phyloP scores from a whole-genome alignment of 2,329 filamentous ascomycete genomes.

The Fusarium lyarnte region DNA sequence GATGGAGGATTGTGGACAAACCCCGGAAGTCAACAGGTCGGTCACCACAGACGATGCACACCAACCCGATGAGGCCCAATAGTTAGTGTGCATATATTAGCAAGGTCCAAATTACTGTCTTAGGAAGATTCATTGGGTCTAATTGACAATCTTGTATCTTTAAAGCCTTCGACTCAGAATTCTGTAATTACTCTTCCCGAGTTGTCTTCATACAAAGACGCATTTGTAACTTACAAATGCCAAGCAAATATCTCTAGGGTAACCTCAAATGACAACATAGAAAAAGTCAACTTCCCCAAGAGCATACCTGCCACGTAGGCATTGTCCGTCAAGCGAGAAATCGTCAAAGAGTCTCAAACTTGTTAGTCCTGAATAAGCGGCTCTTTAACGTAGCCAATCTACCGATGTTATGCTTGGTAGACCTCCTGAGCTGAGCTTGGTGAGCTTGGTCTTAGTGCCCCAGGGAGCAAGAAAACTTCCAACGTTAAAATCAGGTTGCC shows the following conservation, averaged over 20 bases:
- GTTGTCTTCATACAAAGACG: too few relatives aligned
- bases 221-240: background rate
- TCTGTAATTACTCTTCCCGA: too few relatives aligned
- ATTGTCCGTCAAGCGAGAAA: background rate
- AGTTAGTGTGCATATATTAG: background rate
- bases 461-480: background rate
- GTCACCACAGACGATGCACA: background rate
- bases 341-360: background rate
- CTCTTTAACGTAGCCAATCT: background rate
- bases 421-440: background rate
- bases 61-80: too few relatives aligned
- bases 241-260: background rate
- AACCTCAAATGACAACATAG: background rate
- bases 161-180: background rate
- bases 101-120: background rate
- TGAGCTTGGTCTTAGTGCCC: background rate
- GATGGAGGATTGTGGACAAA: too few relatives aligned
- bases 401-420: background rate
- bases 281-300: background rate
- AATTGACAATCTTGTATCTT: too few relatives aligned
- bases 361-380: background rate
- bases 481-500: background rate
- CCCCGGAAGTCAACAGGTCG: background rate
- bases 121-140: accelerated
- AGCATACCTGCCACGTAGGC: background rate